Percentiles rank a stretch among this genome's conserved stretches.
Evolutionary conservation across 169 alveolate genomes (phyloP).

Genomic region (Cyclospora cayetanensis): DNA sequence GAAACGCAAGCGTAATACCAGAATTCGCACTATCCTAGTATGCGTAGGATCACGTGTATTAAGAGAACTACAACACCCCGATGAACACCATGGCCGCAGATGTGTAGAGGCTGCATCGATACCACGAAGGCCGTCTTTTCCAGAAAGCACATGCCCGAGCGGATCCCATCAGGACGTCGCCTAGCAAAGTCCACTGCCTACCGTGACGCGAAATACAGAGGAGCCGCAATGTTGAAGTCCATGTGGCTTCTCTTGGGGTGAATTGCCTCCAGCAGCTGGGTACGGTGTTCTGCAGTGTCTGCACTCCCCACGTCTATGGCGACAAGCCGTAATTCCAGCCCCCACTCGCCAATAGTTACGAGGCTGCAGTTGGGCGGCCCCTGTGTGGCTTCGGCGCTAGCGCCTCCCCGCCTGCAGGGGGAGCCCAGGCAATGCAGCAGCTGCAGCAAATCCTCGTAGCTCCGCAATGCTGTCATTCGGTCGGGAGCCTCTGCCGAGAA

Average conservation of each 20-base stretch:
- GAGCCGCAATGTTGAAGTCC: slow-evolving; percentile 72
- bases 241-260: slow-evolving; percentile 65
- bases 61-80: no score
- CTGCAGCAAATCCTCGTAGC: slow-evolving; percentile 56
- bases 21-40: no score
- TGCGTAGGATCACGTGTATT: no score
- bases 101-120: no score
- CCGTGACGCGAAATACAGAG: slow-evolving; percentile 66
- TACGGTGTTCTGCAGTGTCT: slow-evolving; percentile 16
- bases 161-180: no score
- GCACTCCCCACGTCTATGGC: slow-evolving; percentile 54
- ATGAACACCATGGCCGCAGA: no score
- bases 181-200: no score
- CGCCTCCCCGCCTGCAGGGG: neutral
- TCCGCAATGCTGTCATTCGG: slow-evolving; percentile 70
- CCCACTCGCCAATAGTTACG: slow-evolving; percentile 2
- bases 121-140: no score
- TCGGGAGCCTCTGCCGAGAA: slow-evolving; percentile 71
- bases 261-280: slow-evolving; percentile 13
- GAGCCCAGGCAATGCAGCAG: slow-evolving; percentile 33
- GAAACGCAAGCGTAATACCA: no score
- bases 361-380: neutral
- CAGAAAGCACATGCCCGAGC: no score
- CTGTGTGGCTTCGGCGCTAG: neutral
- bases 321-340: slow-evolving; percentile 64